These are phyloP conservation scores for Serendipita indica DNA, from an alignment of 768 basidiomycete genomes.

Conservation along the genomic window DNA sequence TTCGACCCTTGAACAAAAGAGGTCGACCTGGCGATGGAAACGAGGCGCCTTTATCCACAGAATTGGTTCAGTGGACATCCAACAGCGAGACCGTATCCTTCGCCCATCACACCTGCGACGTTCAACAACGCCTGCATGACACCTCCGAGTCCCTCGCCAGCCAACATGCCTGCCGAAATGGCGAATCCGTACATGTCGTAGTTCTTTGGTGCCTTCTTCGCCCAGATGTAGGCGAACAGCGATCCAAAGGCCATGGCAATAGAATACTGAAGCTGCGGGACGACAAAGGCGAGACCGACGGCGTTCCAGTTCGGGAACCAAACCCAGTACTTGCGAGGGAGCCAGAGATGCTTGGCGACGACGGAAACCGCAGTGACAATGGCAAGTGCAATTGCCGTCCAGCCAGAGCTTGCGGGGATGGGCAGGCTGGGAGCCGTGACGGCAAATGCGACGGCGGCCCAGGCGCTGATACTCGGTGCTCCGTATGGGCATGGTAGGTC, in stretches of 20 bases:
- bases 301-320: slow-evolving; percentile 46
- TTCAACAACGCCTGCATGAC: slow-evolving; percentile 44
- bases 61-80: slow-evolving; percentile 39
- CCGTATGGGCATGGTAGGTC: slow-evolving; percentile 35
- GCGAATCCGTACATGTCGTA: slow-evolving; percentile 49
- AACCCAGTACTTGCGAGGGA: slow-evolving; percentile 35
- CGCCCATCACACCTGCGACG: slow-evolving; percentile 35
- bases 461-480: slow-evolving; percentile 41
- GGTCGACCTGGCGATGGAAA: not conserved
- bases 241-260: slow-evolving; percentile 34
- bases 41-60: slow-evolving; percentile 28
- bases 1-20: not conserved
- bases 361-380: slow-evolving; percentile 32
- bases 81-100: slow-evolving; percentile 32
- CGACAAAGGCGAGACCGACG: slow-evolving; percentile 33
- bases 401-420: slow-evolving; percentile 40
- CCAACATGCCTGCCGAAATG: slow-evolving; percentile 37
- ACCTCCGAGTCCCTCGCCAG: slow-evolving; percentile 47
- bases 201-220: slow-evolving; percentile 27
- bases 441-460: slow-evolving; percentile 41
- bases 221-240: slow-evolving; percentile 35
- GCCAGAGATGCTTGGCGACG: slow-evolving; percentile 30
- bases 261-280: slow-evolving; percentile 35
- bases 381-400: slow-evolving; percentile 40
- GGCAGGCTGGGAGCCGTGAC: slow-evolving; percentile 37